Conservation (phyloP, 768 basidiomycete genomes). For the Hortiboletus campestris region DNA sequence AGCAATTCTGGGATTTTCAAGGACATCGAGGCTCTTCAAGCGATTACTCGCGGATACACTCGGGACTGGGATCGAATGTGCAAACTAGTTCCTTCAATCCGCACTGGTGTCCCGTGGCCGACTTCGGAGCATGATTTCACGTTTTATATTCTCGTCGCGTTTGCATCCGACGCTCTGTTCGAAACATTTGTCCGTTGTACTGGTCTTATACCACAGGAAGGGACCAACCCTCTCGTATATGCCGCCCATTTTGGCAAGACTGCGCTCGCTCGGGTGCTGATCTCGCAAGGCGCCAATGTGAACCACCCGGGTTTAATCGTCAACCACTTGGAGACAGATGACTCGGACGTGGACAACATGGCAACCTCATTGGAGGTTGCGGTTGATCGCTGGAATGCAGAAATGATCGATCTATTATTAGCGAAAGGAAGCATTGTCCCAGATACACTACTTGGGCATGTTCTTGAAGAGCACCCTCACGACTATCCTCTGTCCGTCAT, state of each 20-base stretch:
- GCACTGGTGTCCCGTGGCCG: background rate
- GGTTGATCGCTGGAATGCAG: background rate
- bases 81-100: background rate
- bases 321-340: background rate
- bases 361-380: background rate
- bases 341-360: background rate
- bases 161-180: background rate
- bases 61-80: slow-evolving; percentile 2
- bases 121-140: background rate
- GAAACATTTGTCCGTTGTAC: background rate
- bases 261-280: background rate
- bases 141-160: slow-evolving; percentile 1
- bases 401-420: background rate
- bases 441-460: background rate
- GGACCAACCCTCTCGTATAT: slow-evolving; percentile 9
- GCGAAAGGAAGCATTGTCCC: background rate
- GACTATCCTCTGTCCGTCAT: slow-evolving; percentile 1
- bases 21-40: background rate
- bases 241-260: background rate
- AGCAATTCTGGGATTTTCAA: background rate
- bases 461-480: background rate
- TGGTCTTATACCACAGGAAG: background rate
- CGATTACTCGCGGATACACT: background rate
- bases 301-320: background rate
- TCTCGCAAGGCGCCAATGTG: background rate